Evolutionary conservation across 2,329 filamentous ascomycete genomes (phyloP).

Genomic region (Diaporthe batatas): DNA sequence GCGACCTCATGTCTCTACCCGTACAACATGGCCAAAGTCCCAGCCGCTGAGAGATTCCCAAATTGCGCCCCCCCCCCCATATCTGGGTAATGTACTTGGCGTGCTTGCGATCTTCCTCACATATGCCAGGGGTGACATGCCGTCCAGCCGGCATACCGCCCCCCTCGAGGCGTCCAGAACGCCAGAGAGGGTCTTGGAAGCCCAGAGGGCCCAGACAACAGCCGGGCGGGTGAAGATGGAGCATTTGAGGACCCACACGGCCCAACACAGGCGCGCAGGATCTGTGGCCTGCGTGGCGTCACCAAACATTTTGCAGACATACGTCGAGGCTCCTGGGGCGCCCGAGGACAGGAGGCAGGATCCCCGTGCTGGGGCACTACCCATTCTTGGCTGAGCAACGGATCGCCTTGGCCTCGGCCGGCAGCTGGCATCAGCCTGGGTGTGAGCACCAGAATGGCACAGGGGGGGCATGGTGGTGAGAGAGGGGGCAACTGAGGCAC

Average conservation of each 20-base stretch:
- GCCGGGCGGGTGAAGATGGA: constrained; percentile 30
- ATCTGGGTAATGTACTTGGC: constrained; percentile 30
- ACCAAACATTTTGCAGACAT: constrained; percentile 20
- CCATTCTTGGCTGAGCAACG: constrained; percentile 35
- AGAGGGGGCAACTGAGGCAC: constrained; percentile 14
- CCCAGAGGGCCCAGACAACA: constrained; percentile 26
- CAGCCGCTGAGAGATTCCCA: constrained; percentile 22
- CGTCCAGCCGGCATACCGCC: constrained; percentile 30
- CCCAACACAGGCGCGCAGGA: constrained; percentile 7
- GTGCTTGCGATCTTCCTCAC: constrained; percentile 26
- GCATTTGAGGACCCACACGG: constrained; percentile 20
- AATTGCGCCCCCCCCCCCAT: constrained; percentile 18
- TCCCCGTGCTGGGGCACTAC: constrained; percentile 13
- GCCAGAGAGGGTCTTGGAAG: neutral
- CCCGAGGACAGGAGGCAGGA: constrained; percentile 16
- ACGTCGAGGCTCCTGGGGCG: constrained; percentile 13
- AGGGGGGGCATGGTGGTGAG: neutral
- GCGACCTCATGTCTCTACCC: constrained; percentile 22
- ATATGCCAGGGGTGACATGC: constrained; percentile 33
- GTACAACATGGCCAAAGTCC: constrained; percentile 19
- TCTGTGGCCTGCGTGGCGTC: constrained; percentile 19
- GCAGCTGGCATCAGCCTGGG: constrained; percentile 33
- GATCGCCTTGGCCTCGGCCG: constrained; percentile 35
- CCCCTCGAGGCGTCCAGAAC: neutral
- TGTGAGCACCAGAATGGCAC: neutral